Conservation (phyloP, 768 basidiomycete genomes). For the Clathrus columnatus region DNA sequence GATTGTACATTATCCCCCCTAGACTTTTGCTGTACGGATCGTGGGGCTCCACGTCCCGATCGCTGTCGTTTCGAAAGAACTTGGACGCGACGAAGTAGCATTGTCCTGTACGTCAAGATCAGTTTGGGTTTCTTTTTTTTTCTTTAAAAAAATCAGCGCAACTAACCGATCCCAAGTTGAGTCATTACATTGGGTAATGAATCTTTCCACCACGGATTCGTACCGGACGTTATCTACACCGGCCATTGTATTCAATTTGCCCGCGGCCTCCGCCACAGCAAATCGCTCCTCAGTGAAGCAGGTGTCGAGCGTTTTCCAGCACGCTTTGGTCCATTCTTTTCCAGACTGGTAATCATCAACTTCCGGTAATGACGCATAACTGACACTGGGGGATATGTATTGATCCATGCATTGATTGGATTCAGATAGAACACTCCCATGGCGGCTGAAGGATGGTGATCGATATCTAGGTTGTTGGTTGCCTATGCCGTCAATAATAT, state of each 20-base stretch:
- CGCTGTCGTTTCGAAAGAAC: constrained; percentile 57
- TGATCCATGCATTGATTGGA: not conserved
- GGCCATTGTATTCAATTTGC: constrained; percentile 32
- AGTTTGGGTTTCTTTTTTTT: not conserved
- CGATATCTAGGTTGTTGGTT: constrained; percentile 21
- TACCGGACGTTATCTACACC: constrained; percentile 44
- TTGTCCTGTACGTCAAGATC: constrained; percentile 35
- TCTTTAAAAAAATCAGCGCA: not conserved
- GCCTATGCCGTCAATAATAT: constrained; percentile 56
- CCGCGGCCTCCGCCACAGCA: constrained; percentile 30
- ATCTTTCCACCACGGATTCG: constrained; percentile 54
- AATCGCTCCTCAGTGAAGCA: constrained; percentile 69
- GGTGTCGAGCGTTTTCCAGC: constrained; percentile 74
- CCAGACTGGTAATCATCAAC: constrained; percentile 7
- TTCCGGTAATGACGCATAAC: not conserved
- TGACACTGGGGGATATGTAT: not conserved
- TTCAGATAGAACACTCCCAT: not conserved
- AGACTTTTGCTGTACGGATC: constrained; percentile 31
- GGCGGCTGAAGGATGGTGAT: not conserved
- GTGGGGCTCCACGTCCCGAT: constrained; percentile 45
- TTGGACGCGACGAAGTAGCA: constrained; percentile 39
- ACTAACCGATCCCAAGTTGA: constrained; percentile 34
- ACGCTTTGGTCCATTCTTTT: constrained; percentile 58
- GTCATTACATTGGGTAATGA: constrained; percentile 31
- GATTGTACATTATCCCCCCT: not conserved